Percentiles rank a stretch among this genome's conserved stretches.
Evolutionary conservation across 345 rosid species (phyloP).

Genomic region (Trapa incisa): DNA sequence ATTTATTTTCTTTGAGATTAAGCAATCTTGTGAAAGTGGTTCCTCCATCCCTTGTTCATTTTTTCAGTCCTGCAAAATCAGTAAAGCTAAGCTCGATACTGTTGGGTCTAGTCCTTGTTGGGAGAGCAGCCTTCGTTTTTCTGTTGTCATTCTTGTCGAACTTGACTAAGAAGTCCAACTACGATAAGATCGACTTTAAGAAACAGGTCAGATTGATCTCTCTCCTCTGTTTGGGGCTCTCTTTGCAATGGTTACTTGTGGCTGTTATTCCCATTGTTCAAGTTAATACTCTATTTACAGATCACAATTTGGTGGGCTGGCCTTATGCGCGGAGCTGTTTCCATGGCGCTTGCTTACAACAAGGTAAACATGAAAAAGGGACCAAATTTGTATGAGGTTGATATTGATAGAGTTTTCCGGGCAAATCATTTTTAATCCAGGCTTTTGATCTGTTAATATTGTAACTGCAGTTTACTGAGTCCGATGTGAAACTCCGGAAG

Average conservation of each 20-base stretch:
- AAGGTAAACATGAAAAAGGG: constrained; percentile 32
- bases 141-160: constrained; percentile 79
- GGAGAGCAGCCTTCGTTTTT: constrained; percentile 87
- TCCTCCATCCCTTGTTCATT: not conserved
- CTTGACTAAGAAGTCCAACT: constrained; percentile 51
- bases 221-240: not conserved
- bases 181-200: constrained; percentile 43
- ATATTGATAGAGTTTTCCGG: too few species aligned
- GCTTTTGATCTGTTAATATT: not conserved
- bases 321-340: constrained; percentile 93
- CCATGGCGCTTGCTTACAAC: constrained; percentile 96
- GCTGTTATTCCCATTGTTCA: not conserved
- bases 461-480: constrained; percentile 51
- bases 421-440: not conserved
- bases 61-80: constrained; percentile 65
- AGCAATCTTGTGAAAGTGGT: not conserved
- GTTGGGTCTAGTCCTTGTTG: constrained; percentile 61
- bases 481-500: constrained; percentile 44
- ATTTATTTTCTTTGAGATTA: not conserved
- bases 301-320: constrained; percentile 98
- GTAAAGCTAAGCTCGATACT: constrained; percentile 64
- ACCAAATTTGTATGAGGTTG: not conserved
- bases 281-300: constrained; percentile 16
- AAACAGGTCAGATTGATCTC: constrained; percentile 42
- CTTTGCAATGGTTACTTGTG: not conserved